Evolutionary conservation across 306 rosid genomes (phyloP).

Genomic region (Comarum palustre): DNA sequence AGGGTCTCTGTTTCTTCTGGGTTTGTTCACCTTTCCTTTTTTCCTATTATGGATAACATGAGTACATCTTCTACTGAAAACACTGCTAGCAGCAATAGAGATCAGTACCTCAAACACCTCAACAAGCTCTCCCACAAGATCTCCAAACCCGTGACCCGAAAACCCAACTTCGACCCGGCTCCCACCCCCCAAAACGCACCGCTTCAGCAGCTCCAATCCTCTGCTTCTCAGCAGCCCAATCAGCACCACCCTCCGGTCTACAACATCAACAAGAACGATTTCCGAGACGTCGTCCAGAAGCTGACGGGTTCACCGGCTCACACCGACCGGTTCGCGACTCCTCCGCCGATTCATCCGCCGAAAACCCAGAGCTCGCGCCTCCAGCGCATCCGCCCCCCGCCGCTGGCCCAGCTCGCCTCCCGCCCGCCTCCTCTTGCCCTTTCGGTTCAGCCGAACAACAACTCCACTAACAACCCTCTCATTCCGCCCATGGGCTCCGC

Average conservation of each 20-base stretch:
- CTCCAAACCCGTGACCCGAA: slow-evolving; percentile 61
- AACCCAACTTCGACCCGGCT: slow-evolving; percentile 39
- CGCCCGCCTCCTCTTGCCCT: slow-evolving; percentile 53
- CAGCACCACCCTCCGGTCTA: slow-evolving; percentile 96
- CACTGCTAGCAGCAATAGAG: slow-evolving; percentile 23
- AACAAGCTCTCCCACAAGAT: slow-evolving; percentile 94
- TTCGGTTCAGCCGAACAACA: slow-evolving; percentile 24
- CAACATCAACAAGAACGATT: slow-evolving; percentile 92
- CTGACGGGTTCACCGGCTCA: slow-evolving; percentile 95
- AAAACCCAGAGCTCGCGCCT: slow-evolving; percentile 82
- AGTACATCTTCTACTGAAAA: slow-evolving; percentile 1
- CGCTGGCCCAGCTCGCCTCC: slow-evolving; percentile 59
- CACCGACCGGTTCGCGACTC: slow-evolving; percentile 64
- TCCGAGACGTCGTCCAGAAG: slow-evolving; percentile 92
- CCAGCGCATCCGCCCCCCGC: slow-evolving; percentile 95
- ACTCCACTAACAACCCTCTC: slow-evolving; percentile 2
- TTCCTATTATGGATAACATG: slow-evolving; percentile 2
- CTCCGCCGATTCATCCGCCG: slow-evolving; percentile 72
- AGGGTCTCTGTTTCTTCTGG: not conserved
- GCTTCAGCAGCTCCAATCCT: slow-evolving; percentile 12
- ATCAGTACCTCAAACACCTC: slow-evolving; percentile 69
- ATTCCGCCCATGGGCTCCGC: slow-evolving; percentile 32
- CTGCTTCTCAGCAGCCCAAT: slow-evolving; percentile 29
- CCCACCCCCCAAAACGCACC: slow-evolving; percentile 4
- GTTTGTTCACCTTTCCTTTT: not conserved